Evolutionary conservation across 331 rosid species (phyloP), one percentile per base, ranked within the genome.

Genomic region (Arachis monticola): DNA sequence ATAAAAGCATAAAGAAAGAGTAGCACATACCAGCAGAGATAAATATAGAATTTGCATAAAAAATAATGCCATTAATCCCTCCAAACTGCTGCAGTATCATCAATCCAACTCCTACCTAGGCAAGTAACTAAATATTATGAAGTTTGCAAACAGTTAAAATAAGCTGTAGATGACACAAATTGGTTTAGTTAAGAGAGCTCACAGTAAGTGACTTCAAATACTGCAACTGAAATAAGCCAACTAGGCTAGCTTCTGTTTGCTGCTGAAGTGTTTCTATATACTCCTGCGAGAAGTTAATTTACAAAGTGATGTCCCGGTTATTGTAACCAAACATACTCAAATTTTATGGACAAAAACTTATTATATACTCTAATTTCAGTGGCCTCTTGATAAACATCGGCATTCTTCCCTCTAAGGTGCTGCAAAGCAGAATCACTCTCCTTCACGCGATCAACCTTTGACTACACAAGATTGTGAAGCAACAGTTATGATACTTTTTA

Each of bases 11-110:
- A 63, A 66, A 57, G 73, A 68, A 72, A 8, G 53, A 11, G 10
- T 2, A 2, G 27, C 83, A 70, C 86, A 5, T 76, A 85, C 88
- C 88, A 17, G 88, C 80, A 48, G 97, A 84, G 74, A 85, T 71
- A 80, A 94, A 92, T 76, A 91, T 90, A 48, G 90, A 76, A 63
- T 87, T 88, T 64, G 94, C 99, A 50, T 94, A 94, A 64, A 90
- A 91, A 52, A 80, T 75, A 70, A 94, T 83, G 72, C 85, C 97
- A 53, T 88, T 90, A 72, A 90, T 85, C 61, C 96, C 99, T 84
- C 97, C 97, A 57, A 92, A 94, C 77, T 94, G 96, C 81, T 91
- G 97, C 35, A 92, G 81, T 58, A 85, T 80, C 97, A 92, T 94
- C 68, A 94, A 81, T 63, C 99, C 99, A 3, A 92, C 92, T 79